phyloP scores from a whole-genome alignment of 164 flowering plant species.

The Macadamia tetraphylla region DNA sequence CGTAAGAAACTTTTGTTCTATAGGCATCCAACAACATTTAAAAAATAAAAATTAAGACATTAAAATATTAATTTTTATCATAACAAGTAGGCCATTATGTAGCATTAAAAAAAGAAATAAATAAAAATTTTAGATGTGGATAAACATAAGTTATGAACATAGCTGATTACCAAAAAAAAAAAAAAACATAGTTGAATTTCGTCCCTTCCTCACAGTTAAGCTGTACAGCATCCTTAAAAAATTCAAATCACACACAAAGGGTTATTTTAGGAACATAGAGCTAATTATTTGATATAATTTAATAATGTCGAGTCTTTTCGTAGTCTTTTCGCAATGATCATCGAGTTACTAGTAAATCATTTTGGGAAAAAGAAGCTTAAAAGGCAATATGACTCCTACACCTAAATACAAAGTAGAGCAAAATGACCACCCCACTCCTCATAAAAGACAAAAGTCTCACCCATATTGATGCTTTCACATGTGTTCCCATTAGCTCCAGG shows the following conservation, averaged over 20 bases:
- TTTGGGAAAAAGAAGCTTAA: too few relatives aligned
- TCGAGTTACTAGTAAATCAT: conserved; percentile 20
- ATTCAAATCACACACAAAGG: neutral
- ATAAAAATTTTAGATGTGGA: neutral
- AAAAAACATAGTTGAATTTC: neutral
- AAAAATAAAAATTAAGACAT: neutral
- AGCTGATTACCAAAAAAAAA: too few relatives aligned
- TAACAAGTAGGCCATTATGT: neutral
- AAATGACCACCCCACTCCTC: too few relatives aligned
- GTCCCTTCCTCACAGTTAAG: neutral
- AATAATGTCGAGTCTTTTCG: neutral
- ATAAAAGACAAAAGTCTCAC: too few relatives aligned
- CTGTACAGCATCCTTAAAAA: neutral
- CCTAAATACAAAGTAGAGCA: too few relatives aligned
- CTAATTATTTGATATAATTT: neutral
- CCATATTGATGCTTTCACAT: too few relatives aligned
- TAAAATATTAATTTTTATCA: neutral
- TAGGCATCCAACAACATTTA: neutral
- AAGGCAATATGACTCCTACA: too few relatives aligned
- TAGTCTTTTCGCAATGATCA: conserved; percentile 14
- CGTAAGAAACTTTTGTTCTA: neutral
- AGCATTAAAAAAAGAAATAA: neutral
- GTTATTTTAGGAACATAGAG: neutral
- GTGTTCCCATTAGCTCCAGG: too few relatives aligned
- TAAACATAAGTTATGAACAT: neutral